These are phyloP conservation scores for Saccharomycopsis sp. DNA, from an alignment of 805 yeast species.

Conservation along the genomic window DNA sequence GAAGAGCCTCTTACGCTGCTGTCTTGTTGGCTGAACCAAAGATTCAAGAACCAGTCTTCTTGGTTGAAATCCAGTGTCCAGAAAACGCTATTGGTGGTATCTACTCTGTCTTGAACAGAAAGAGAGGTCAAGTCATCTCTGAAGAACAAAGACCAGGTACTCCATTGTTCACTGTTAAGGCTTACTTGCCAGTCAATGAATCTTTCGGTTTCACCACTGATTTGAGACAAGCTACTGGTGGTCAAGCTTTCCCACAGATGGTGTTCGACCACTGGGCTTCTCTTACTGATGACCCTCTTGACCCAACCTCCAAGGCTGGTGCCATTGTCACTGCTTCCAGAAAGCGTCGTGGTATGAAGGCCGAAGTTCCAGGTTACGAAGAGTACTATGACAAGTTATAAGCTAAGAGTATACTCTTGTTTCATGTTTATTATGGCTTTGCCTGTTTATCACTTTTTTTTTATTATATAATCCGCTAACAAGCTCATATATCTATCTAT, in stretches of 20 bases:
- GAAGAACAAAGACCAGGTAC: conserved; percentile 99
- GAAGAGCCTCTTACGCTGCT: conserved; percentile 99
- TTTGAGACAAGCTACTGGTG: conserved; percentile 99
- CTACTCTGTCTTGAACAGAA: conserved; percentile 97
- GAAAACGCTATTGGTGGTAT: conserved; percentile 99
- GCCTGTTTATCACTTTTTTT: not conserved
- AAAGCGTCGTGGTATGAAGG: conserved; percentile 96
- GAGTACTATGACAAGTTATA: conserved; percentile 95
- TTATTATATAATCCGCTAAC: not conserved
- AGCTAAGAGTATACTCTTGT: conserved; percentile 20
- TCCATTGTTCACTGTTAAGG: conserved; percentile 99
- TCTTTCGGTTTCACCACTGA: conserved; percentile 99
- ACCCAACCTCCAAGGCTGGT: conserved; percentile 71
- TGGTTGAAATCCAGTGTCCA: conserved; percentile 99
- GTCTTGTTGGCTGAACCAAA: conserved; percentile 97
- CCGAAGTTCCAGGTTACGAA: conserved; percentile 97
- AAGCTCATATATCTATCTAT: not conserved
- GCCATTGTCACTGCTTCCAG: conserved; percentile 61
- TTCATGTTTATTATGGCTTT: not conserved
- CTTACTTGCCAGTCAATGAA: conserved; percentile 99
- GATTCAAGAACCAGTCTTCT: conserved; percentile 98
- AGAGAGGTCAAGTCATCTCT: conserved; percentile 99
- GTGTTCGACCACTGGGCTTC: conserved; percentile 98
- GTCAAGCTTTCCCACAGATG: conserved; percentile 99
- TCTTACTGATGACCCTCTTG: conserved; percentile 87